phyloP scores from a whole-genome alignment of 2,329 filamentous ascomycete species.

The Aspergillus latus region DNA sequence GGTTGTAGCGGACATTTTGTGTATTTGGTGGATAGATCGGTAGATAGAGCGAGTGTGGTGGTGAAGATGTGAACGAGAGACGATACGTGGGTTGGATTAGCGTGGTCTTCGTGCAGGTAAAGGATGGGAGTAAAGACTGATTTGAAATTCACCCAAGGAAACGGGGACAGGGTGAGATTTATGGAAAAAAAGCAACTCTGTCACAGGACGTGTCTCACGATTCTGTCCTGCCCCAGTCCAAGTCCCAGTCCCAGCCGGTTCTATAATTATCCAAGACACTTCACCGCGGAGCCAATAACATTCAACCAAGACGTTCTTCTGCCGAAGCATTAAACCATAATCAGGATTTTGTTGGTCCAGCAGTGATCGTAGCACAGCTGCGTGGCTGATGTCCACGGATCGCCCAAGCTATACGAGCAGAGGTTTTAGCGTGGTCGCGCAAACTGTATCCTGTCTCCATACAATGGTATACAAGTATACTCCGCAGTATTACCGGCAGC shows the following conservation, averaged over 20 bases:
- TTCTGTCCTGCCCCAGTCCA: not conserved
- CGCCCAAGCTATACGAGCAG: no score
- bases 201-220: not conserved
- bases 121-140: no score
- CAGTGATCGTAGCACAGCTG: not conserved
- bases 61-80: not conserved
- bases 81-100: not conserved
- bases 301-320: not conserved
- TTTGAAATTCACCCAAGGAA: not conserved
- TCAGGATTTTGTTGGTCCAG: no score
- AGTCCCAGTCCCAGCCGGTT: not conserved
- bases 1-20: constrained; percentile 26
- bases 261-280: not conserved
- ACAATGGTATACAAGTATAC: no score
- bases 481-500: not conserved
- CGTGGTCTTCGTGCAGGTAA: no score
- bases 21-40: not conserved
- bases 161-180: not conserved
- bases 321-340: no score
- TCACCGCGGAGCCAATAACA: not conserved
- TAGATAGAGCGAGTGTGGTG: not conserved
- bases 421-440: no score
- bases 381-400: not conserved
- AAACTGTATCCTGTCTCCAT: no score
- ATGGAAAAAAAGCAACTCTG: no score